Base-by-base conservation (phyloP, 2,329 filamentous ascomycete genomes). In the Akanthomyces uredinophilus region DNA sequence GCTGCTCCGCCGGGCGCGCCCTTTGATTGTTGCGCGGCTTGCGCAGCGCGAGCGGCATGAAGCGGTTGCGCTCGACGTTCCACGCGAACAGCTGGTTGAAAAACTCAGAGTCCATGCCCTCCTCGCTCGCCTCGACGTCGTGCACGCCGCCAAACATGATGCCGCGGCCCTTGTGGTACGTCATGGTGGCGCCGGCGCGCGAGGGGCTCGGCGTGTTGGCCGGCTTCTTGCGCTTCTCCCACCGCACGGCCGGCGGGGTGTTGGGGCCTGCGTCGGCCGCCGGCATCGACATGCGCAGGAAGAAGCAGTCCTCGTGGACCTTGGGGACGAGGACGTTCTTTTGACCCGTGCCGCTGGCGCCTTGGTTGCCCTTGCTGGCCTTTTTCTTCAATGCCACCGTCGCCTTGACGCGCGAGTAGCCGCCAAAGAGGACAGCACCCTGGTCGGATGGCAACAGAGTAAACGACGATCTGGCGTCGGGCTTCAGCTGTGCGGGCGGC, bases 31-130 rank as follows among this genome's bases (percentile, higher is more conserved):
- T n/a, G 29, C 92, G 87, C 2, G 91, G 85, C 68, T 92, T 91
- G 58, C 93, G 83, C 51, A 98, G 79, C 11, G 80, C 79, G 50
- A 98, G 80, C 2, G 90, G 91, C 79, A 98, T 97, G 78, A 96
- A 98, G 10, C 95, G 84, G 72, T 99, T 99, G 63, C 94, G 86
- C 70, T 98, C 95, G 65, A 96, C 87, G 71, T 96, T 97, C 91
- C 93, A 98, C 5, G 93, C 90, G 70, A 90, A 96, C 27, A 98
- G 77, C 61, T 88, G 85, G 69, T 97, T 94, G 79, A 98, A 99
- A 76, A 99, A 99, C 73, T 97, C 93, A 71, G 91, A 96, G 60
- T 99, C 94, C 67, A 99, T 96, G 4, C 91, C 92, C 73, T 99
- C 95, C 72, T 96, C 93, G 66, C 86, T 94, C 72, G 93, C 85